Evolutionary conservation across 306 rosid genomes (phyloP).

Genomic region (Trifolium dubium): DNA sequence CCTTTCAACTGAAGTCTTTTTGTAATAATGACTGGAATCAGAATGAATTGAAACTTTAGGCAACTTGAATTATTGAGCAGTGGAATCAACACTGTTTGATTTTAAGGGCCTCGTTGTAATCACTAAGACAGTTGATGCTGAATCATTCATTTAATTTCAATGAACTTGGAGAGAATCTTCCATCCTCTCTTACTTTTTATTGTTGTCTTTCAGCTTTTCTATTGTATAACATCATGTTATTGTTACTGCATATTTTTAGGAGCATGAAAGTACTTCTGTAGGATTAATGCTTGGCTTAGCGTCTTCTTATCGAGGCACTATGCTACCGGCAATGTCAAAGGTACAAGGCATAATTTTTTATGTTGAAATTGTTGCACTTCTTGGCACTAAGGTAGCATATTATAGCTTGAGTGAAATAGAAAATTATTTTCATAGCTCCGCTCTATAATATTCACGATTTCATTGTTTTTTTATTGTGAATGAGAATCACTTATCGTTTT

Average conservation of each 20-base stretch:
- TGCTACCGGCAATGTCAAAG: conserved; percentile 94
- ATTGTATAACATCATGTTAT: conserved; percentile 40
- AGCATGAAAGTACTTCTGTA: conserved; percentile 92
- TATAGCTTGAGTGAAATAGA: conserved; percentile 29
- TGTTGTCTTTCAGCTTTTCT: conserved; percentile 38
- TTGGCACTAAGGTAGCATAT: conserved; percentile 7
- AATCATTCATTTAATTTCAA: conserved; percentile 19
- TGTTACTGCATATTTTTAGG: conserved; percentile 54
- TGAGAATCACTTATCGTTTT: conserved; percentile 21
- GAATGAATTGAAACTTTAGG: conserved; percentile 7
- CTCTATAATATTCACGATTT: conserved; percentile 23
- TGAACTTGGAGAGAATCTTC: conserved; percentile 22
- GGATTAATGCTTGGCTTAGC: conserved; percentile 97
- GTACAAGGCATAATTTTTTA: conserved; percentile 45
- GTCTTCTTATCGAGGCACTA: conserved; percentile 91
- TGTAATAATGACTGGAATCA: background rate
- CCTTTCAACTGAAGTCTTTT: background rate
- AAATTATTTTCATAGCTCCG: conserved; percentile 26
- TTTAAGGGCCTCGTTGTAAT: conserved; percentile 14
- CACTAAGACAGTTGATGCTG: background rate
- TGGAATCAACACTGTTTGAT: conserved; percentile 7
- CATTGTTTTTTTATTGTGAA: conserved; percentile 17
- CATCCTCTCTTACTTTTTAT: conserved; percentile 28
- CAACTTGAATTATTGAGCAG: conserved; percentile 21
- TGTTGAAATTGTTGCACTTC: conserved; percentile 28